Percentiles rank a stretch among this genome's conserved stretches.
Evolutionary conservation across 208 protist species (phyloP).

Genomic region (Trypanosoma boissoni): DNA sequence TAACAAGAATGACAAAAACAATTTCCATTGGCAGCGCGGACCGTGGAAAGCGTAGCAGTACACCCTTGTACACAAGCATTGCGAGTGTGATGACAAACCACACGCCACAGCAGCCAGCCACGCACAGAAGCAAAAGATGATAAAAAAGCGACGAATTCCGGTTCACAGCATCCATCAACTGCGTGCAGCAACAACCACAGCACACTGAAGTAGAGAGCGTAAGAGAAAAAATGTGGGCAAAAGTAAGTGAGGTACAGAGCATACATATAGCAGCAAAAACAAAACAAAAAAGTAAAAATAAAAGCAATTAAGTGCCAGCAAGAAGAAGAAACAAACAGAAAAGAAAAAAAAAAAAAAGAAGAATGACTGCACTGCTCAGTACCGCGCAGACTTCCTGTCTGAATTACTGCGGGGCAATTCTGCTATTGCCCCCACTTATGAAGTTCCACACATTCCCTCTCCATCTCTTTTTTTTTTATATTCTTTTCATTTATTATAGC

Average conservation of each 20-base stretch:
- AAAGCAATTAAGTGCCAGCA: background rate
- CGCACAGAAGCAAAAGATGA: slow-evolving; percentile 43
- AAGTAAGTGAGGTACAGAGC: background rate
- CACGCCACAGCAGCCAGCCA: slow-evolving; percentile 30
- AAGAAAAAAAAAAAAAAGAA: background rate
- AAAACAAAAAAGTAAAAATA: background rate
- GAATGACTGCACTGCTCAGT: background rate
- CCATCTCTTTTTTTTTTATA: background rate
- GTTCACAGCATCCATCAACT: background rate
- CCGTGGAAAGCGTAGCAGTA: slow-evolving; percentile 53
- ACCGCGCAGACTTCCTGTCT: no score
- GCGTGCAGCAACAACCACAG: background rate
- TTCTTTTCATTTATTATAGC: slow-evolving; percentile 8
- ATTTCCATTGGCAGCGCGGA: slow-evolving; percentile 68
- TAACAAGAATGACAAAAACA: slow-evolving; percentile 41
- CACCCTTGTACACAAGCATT: slow-evolving; percentile 63
- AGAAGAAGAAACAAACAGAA: background rate
- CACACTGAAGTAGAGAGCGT: background rate
- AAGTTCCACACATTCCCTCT: background rate
- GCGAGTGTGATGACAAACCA: slow-evolving; percentile 58
- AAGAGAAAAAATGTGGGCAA: background rate
- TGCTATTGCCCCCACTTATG: background rate
- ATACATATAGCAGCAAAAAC: background rate
- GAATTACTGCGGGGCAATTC: background rate
- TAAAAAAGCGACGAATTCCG: slow-evolving; percentile 49